A percentile compares a stretch with the other conserved stretches of the same genome.
phyloP scores from a whole-genome alignment of 768 basidiomycete genomes.

The Naganishia randhawae region DNA sequence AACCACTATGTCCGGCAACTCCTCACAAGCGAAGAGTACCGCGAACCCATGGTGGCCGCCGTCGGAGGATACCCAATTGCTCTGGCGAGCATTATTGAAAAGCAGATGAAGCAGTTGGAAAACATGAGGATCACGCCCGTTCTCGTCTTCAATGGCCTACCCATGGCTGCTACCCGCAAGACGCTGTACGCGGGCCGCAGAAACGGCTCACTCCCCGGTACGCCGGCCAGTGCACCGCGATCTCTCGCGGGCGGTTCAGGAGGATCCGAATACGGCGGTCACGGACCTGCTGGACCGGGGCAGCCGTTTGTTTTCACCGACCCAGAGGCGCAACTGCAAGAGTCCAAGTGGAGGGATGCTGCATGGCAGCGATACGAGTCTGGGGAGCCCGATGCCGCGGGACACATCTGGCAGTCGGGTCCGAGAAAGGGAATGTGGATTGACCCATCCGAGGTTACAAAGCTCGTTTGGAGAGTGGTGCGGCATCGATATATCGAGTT shows the following conservation, averaged over 20 bases:
- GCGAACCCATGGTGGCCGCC: slow-evolving; percentile 87
- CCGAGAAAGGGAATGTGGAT: slow-evolving; percentile 59
- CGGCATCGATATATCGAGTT: slow-evolving; percentile 93
- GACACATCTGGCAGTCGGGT: slow-evolving; percentile 64
- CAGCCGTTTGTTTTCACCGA: slow-evolving; percentile 27
- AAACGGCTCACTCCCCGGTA: slow-evolving; percentile 16
- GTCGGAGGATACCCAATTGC: slow-evolving; percentile 92
- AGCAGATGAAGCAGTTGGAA: slow-evolving; percentile 84
- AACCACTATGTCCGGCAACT: slow-evolving; percentile 79
- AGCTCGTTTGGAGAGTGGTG: slow-evolving; percentile 85
- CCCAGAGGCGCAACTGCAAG: slow-evolving; percentile 36
- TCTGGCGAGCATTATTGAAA: slow-evolving; percentile 70
- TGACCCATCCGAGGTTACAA: slow-evolving; percentile 86
- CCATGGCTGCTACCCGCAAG: slow-evolving; percentile 59
- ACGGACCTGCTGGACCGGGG: neutral
- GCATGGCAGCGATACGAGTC: slow-evolving; percentile 94
- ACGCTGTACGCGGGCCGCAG: slow-evolving; percentile 5
- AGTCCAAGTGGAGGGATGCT: slow-evolving; percentile 52
- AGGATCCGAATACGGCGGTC: slow-evolving; percentile 12
- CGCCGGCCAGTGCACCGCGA: slow-evolving; percentile 2
- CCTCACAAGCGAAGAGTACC: slow-evolving; percentile 62
- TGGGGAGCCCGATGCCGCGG: slow-evolving; percentile 80
- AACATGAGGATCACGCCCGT: slow-evolving; percentile 92
- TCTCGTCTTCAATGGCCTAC: slow-evolving; percentile 91
- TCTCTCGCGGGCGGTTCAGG: slow-evolving; percentile 3